Conservation (phyloP, 2,329 filamentous ascomycete species). For the Colletotrichum spinosum region DNA sequence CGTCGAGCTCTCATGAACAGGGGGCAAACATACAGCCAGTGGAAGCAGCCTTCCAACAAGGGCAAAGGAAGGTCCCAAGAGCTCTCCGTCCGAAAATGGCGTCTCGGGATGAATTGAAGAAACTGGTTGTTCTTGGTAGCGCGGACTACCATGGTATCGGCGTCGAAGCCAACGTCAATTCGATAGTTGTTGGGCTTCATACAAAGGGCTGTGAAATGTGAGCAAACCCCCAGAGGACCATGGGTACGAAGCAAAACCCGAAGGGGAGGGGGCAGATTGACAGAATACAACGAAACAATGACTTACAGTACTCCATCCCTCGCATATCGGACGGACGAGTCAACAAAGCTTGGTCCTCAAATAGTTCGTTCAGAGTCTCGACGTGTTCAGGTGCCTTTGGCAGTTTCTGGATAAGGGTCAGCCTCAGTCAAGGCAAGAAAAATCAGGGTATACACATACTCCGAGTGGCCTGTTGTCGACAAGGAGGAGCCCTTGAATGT, state of each 20-base stretch:
- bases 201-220: conserved; percentile 24
- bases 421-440: no score
- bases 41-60: conserved; percentile 64
- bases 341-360: conserved; percentile 63
- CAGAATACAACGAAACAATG: no score
- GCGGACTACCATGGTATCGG: conserved; percentile 55
- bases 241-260: no score
- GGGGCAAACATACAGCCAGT: conserved; percentile 61
- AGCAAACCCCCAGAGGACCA: no score
- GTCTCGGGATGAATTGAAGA: conserved; percentile 47
- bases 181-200: conserved; percentile 50
- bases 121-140: conserved; percentile 42
- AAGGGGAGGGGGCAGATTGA: no score
- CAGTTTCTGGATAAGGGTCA: conserved; percentile 50
- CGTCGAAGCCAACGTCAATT: conserved; percentile 66
- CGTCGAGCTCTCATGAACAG: no score
- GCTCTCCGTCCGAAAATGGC: conserved; percentile 42
- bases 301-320: conserved; percentile 62
- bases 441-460: fast-evolving
- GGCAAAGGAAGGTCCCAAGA: conserved; percentile 61
- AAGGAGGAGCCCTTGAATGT: conserved; percentile 46
- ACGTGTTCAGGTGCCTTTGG: conserved; percentile 62
- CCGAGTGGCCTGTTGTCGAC: conserved; percentile 50
- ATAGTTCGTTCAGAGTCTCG: conserved; percentile 58
- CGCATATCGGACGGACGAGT: conserved; percentile 62